These are phyloP conservation scores for Populus trichocarpa DNA, from an alignment of 441 rosid genomes.

Conservation along the genomic window DNA sequence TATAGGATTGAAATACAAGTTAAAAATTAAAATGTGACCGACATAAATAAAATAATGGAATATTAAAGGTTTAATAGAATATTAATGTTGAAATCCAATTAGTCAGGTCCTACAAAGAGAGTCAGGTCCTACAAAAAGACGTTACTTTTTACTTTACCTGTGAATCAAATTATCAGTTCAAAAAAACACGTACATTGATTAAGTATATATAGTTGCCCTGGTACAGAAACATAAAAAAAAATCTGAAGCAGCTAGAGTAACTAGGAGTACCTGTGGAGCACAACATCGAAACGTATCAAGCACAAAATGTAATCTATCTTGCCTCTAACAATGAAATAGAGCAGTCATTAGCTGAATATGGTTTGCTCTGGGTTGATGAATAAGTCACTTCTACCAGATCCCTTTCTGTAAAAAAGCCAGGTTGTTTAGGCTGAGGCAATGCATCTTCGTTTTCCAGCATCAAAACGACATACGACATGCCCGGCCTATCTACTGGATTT, in stretches of 20 bases:
- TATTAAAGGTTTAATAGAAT: too few relatives aligned
- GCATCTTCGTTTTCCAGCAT: constrained; percentile 14
- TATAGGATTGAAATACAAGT: too few relatives aligned
- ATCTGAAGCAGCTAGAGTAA: neutral
- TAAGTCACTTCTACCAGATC: neutral
- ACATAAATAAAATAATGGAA: too few relatives aligned
- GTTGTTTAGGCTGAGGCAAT: constrained; percentile 25
- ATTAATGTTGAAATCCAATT: too few relatives aligned
- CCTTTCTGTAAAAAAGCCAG: constrained; percentile 27
- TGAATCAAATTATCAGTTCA: neutral
- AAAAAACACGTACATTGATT: too few relatives aligned
- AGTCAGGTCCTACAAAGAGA: neutral
- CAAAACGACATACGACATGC: constrained; percentile 9
- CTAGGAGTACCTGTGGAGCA: neutral
- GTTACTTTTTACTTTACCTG: neutral
- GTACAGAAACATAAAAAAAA: neutral
- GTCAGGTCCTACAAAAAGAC: neutral
- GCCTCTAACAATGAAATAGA: neutral
- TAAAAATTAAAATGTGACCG: too few relatives aligned
- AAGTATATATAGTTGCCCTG: neutral
- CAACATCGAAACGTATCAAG: neutral
- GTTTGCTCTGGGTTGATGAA: neutral
- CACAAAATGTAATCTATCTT: neutral
- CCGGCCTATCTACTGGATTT: too few relatives aligned
- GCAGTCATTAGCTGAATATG: neutral